Conservation (phyloP, 177 flowering plant species). For the Vitis hybrid region DNA sequence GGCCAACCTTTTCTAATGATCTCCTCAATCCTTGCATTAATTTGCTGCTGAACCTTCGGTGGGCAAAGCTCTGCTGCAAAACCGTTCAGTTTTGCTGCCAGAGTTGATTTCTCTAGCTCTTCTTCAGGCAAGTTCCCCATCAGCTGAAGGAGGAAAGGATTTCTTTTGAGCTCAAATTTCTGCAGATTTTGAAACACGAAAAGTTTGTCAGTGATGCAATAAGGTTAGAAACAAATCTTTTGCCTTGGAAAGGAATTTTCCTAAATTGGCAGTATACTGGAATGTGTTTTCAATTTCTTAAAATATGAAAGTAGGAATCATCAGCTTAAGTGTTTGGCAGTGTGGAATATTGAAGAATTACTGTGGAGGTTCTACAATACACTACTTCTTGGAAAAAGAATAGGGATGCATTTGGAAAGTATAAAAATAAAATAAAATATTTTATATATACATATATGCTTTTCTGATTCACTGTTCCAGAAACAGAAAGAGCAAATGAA, state of each 20-base stretch:
- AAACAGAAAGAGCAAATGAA: no score
- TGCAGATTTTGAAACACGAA: slow-evolving; percentile 26
- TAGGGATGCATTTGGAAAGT: no score
- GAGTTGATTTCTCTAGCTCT: slow-evolving; percentile 66
- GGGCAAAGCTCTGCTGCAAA: slow-evolving; percentile 95
- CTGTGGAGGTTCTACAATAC: no score
- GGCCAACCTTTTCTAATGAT: slow-evolving; percentile 91
- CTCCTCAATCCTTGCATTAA: slow-evolving; percentile 71
- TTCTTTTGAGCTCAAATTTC: slow-evolving; percentile 94
- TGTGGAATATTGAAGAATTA: no score
- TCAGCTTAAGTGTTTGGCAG: no score
- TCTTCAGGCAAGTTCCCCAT: slow-evolving; percentile 88
- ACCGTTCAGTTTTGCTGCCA: slow-evolving; percentile 81
- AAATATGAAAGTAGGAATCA: neutral
- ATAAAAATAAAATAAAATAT: no score
- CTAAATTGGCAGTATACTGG: neutral
- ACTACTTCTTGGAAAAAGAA: no score
- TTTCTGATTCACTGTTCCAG: no score
- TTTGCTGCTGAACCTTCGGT: slow-evolving; percentile 51
- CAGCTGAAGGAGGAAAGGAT: slow-evolving; percentile 77
- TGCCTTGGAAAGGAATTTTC: neutral
- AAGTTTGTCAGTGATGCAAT: neutral
- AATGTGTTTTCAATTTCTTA: neutral
- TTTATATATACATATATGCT: no score
- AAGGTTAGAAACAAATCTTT: neutral